phyloP scores from a whole-genome alignment of 208 protist genomes.

The Leishmania tropica region DNA sequence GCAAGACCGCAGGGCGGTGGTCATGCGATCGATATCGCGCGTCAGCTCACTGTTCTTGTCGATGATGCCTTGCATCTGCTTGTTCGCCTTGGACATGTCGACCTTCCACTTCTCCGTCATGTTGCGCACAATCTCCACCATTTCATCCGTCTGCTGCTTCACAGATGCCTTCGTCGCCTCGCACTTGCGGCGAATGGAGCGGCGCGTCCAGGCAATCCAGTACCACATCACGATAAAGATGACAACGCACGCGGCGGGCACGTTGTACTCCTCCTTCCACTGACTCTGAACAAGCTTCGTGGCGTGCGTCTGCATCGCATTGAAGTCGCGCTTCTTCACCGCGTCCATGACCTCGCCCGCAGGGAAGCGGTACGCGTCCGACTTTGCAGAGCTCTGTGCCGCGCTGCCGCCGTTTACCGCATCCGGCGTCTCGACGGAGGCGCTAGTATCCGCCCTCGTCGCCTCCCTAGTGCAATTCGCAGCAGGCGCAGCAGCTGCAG shows the following conservation, averaged over 20 bases:
- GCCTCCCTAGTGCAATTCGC: neutral
- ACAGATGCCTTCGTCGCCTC: slow-evolving; percentile 40
- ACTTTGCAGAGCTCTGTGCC: neutral
- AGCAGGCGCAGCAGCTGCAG: neutral
- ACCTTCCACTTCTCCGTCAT: slow-evolving; percentile 64
- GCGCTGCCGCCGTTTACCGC: slow-evolving; percentile 1
- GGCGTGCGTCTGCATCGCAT: slow-evolving; percentile 60
- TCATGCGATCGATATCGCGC: slow-evolving; percentile 83
- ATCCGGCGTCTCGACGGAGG: slow-evolving; percentile 3
- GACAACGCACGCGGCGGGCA: slow-evolving; percentile 56
- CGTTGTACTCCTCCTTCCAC: slow-evolving; percentile 75
- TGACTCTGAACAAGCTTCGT: slow-evolving; percentile 59
- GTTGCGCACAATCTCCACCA: slow-evolving; percentile 47
- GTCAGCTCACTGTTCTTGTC: slow-evolving; percentile 86
- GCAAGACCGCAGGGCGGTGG: slow-evolving; percentile 74
- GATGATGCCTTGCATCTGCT: slow-evolving; percentile 76
- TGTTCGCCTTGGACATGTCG: slow-evolving; percentile 61
- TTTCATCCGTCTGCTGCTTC: slow-evolving; percentile 67
- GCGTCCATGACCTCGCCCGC: slow-evolving; percentile 62
- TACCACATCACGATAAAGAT: slow-evolving; percentile 75
- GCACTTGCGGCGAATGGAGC: slow-evolving; percentile 63
- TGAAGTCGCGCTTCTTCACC: slow-evolving; percentile 68
- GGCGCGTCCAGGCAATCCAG: slow-evolving; percentile 63
- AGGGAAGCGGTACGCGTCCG: slow-evolving; percentile 36
- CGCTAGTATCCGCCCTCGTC: neutral